phyloP scores from a whole-genome alignment of 345 rosid genomes.

The Aquilaria malaccensis region DNA sequence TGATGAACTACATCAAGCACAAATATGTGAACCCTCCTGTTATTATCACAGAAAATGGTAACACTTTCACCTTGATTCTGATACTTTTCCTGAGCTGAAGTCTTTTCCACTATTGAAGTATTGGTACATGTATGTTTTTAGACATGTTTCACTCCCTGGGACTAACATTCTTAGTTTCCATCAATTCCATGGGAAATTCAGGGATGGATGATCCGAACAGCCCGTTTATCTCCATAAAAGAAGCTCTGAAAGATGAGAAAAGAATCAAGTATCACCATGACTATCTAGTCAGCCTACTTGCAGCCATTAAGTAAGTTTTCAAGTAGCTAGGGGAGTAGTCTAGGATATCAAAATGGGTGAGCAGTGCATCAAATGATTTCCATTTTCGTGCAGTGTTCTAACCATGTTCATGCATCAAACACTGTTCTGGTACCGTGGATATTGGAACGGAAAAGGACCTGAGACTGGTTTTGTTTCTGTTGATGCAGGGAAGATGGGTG shows the following conservation, averaged over 20 bases:
- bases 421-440: neutral
- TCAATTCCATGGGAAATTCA: slow-evolving; percentile 18
- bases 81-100: too few relatives aligned
- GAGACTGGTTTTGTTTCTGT: slow-evolving; percentile 4
- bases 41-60: slow-evolving; percentile 52
- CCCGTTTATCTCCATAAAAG: slow-evolving; percentile 34
- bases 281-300: slow-evolving; percentile 71
- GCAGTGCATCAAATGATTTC: neutral
- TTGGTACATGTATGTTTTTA: neutral
- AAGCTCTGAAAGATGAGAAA: slow-evolving; percentile 67
- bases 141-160: neutral
- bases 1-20: slow-evolving; percentile 45
- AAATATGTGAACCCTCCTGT: slow-evolving; percentile 47
- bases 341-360: neutral
- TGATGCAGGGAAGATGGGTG: slow-evolving; percentile 81
- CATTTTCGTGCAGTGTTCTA: too few relatives aligned
- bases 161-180: slow-evolving; percentile 2
- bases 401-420: too few relatives aligned
- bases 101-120: too few relatives aligned
- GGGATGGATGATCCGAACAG: slow-evolving; percentile 89
- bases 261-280: slow-evolving; percentile 79
- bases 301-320: slow-evolving; percentile 51
- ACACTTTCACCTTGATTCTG: neutral
- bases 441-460: neutral
- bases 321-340: too few relatives aligned